Evolutionary conservation across 2,329 filamentous ascomycete species (phyloP).

Genomic region (Delphinella strobiligena): DNA sequence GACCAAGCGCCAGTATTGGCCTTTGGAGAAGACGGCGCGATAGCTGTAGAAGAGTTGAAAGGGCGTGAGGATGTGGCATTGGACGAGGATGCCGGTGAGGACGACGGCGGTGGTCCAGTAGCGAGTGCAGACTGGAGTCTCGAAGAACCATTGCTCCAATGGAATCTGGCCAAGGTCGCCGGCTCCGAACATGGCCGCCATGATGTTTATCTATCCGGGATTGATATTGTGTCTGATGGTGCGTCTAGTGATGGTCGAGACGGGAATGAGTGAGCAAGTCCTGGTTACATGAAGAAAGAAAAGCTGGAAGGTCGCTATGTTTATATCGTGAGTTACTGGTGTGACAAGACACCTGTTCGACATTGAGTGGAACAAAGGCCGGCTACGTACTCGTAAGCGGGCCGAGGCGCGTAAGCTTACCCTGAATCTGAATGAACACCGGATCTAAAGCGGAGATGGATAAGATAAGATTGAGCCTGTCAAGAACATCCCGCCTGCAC

Average conservation of each 20-base stretch:
- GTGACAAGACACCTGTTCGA: not conserved
- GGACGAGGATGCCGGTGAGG: conserved; percentile 74
- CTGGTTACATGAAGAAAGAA: too few relatives aligned
- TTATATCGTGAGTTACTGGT: not conserved
- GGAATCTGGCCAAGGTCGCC: conserved; percentile 50
- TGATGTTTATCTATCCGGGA: conserved; percentile 13
- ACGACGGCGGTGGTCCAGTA: conserved; percentile 96
- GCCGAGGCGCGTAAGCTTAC: too few relatives aligned
- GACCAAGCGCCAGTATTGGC: conserved; percentile 94
- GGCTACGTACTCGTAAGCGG: too few relatives aligned
- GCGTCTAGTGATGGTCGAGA: not conserved
- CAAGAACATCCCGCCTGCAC: not conserved
- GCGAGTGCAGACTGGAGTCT: conserved; percentile 91
- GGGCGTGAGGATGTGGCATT: conserved; percentile 83
- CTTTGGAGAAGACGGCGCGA: conserved; percentile 78
- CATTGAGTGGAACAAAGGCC: too few relatives aligned
- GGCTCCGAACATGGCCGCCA: conserved; percentile 34
- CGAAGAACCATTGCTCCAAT: conserved; percentile 95
- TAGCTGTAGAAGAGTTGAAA: conserved; percentile 98
- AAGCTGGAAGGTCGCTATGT: not conserved
- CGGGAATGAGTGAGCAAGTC: not conserved
- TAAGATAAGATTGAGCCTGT: not conserved
- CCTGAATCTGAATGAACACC: too few relatives aligned
- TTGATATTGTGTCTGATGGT: not conserved
- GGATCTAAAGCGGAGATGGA: too few relatives aligned